A percentile compares a stretch with the other conserved stretches of the same genome.
Evolutionary conservation across 768 basidiomycete genomes (phyloP).

Genomic region (Phylloporus rhodoxanthus): DNA sequence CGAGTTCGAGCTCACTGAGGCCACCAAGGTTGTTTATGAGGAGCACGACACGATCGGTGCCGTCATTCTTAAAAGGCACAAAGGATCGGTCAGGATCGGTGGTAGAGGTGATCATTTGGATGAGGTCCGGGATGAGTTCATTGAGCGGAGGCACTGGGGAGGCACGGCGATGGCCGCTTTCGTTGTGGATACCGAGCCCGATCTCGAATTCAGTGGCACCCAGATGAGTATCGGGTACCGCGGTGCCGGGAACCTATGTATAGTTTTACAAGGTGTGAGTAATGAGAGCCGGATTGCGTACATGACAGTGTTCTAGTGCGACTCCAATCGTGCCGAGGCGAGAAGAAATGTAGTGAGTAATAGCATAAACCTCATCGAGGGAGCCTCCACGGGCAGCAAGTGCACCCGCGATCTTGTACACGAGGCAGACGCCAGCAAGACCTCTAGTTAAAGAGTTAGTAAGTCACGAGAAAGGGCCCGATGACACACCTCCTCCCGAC

Average conservation of each 20-base stretch:
- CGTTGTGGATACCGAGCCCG: conserved; percentile 90
- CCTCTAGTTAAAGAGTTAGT: conserved; percentile 44
- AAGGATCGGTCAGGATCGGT: conserved; percentile 74
- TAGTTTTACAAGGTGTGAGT: not conserved
- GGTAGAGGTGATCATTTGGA: conserved; percentile 66
- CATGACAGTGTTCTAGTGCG: conserved; percentile 86
- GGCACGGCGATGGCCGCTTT: conserved; percentile 64
- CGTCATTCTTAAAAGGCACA: conserved; percentile 58
- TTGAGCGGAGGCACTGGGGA: conserved; percentile 68
- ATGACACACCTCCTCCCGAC: conserved; percentile 63
- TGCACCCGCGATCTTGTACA: conserved; percentile 90
- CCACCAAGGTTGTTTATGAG: conserved; percentile 88
- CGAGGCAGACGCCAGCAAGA: conserved; percentile 72
- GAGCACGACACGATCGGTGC: conserved; percentile 65
- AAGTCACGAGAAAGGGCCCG: not conserved
- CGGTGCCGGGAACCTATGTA: conserved; percentile 71
- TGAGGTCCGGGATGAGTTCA: conserved; percentile 61
- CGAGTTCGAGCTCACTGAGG: conserved; percentile 75
- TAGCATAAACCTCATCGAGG: conserved; percentile 61
- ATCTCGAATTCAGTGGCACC: conserved; percentile 70
- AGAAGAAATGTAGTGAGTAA: conserved; percentile 62
- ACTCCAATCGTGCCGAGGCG: conserved; percentile 78
- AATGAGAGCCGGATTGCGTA: conserved; percentile 23
- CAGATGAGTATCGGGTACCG: conserved; percentile 49
- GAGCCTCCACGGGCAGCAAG: conserved; percentile 60